A percentile compares a stretch with the other conserved stretches of the same genome.
These are phyloP conservation scores for Aspergillus clavatus DNA, from an alignment of 2,329 filamentous ascomycete species.

Conservation along the genomic window DNA sequence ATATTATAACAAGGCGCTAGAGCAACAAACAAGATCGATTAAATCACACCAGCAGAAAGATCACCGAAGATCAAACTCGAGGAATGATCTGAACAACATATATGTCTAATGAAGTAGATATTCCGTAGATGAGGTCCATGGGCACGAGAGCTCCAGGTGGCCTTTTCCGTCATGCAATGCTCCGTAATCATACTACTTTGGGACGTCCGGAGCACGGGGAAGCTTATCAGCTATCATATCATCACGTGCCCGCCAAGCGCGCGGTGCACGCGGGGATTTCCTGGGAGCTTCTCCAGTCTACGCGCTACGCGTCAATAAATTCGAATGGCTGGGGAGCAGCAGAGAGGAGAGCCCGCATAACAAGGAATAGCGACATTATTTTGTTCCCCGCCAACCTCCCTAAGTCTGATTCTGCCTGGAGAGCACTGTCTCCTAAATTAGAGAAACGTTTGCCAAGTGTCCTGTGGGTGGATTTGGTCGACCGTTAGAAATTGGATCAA, in stretches of 20 bases:
- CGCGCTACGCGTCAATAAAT: conserved; percentile 21
- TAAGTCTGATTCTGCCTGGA: neutral
- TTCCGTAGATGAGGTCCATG: conserved; percentile 1
- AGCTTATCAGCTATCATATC: neutral
- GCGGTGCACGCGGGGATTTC: conserved; percentile 8
- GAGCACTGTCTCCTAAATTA: neutral
- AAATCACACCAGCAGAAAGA: too few species aligned
- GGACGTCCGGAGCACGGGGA: too few species aligned
- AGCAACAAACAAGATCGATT: neutral
- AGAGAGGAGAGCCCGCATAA: neutral
- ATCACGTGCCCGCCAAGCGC: conserved; percentile 10
- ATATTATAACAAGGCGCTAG: too few species aligned
- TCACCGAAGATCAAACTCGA: too few species aligned
- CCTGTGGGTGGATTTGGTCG: neutral
- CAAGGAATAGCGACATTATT: neutral
- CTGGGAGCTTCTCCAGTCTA: too few species aligned
- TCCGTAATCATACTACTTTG: too few species aligned
- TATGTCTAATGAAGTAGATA: neutral
- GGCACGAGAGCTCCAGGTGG: conserved; percentile 17
- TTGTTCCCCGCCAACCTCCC: neutral
- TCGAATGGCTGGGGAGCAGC: conserved; percentile 13
- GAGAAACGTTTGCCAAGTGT: neutral
- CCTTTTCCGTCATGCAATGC: too few species aligned
- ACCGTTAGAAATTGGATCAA: neutral
- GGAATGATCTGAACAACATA: too few species aligned